Base-by-base conservation (phyloP, 345 rosid species). In the Populus ilicifolia region DNA sequence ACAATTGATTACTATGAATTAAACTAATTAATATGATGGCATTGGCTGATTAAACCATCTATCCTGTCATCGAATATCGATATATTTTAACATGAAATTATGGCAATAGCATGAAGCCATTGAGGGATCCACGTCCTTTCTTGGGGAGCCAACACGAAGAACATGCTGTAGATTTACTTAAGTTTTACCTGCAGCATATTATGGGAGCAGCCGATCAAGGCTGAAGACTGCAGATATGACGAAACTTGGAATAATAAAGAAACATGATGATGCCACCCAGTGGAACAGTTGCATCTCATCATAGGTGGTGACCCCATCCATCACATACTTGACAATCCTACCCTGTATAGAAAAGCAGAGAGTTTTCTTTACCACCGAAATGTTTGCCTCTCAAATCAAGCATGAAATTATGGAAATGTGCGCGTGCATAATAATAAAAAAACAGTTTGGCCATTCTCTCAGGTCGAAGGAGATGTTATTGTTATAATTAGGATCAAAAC, bases 221-320 rank as follows among this genome's bases (percentile, higher is more conserved):
- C 17, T 4, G 8, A 33, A 65, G 72, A 61, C 8, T 5, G 35
- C 6, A 27, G 35, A 72, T 44, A 25, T 39, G 6, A 62, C 43
- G 64, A 16, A 77, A 74, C 38, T 52, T 38, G 69, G 64, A 50
- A 46, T 39, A 30, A 69, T 67, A 48, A 23, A 74, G 56, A 71
- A 70, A 75, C 6, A 78, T 84, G 80, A 83, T 85, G 70, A 73
- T 69, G 52, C 64, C 64, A 67, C 21, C 43, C 80, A 23, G 78
- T 68, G 67, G 36, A 23, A 52, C 72, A 35, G 69, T 84, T 79
- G 88, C 36, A 56, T 56, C 21, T 74, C 71, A 83, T 81, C 77
- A 83, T 81, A 39, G 72, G 50, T 71, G 63, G 44, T 65, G 82
- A 64, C 66, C 81, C 80, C 74, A 77, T 77, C 35, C 64, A n/a